Evolutionary conservation across 495 filamentous ascomycete species (phyloP), one percentile per base, ranked within the genome.

Genomic region (Baudoinia panamericana): DNA sequence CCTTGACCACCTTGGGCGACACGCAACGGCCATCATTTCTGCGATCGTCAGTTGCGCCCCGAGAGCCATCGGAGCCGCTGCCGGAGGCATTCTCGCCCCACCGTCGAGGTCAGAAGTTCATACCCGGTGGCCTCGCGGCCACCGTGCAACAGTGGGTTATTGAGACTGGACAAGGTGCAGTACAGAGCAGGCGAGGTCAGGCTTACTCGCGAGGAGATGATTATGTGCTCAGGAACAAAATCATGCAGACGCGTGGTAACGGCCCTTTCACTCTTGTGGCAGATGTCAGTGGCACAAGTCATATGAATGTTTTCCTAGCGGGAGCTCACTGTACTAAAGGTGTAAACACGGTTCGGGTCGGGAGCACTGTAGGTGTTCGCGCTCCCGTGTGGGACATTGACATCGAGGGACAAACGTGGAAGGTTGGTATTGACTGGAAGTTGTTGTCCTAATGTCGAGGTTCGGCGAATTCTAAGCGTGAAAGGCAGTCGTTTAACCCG

Each of bases 11-110:
- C n/a, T n/a, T n/a, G n/a, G n/a, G n/a, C n/a, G n/a, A n/a, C n/a
- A 11, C 17, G 13, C 26, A 43, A 8, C 30, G 47, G 5, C 36
- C 48, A 18, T 8, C 38, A 6, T 52, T 48, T 19, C 21, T 52
- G 2, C 46, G 37, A 10, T 34, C 51, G 2, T 30, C 45, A 7
- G 25, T 34, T 11, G 6, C 36, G 28, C 32, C 36, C 11, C 32
- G 17, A 11, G 41, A 42, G 19, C 26, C 37, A 12, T 13, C 20
- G 26, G 34, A 40, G 15, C 59, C 59, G 3, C 41, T 58, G 0
- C 57, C 59, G 31, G 56, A 59, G 29, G 39, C 52, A 24, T 61
- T 65, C 46, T 63, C 61, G 9, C 63, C 63, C 7, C 55, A 53
- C 12, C 53, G 60, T 15, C 54, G 56, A 27, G 56, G 55, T 8